Evolutionary conservation across 2,329 filamentous ascomycete species (phyloP).

Genomic region (Cladosporium sp.): DNA sequence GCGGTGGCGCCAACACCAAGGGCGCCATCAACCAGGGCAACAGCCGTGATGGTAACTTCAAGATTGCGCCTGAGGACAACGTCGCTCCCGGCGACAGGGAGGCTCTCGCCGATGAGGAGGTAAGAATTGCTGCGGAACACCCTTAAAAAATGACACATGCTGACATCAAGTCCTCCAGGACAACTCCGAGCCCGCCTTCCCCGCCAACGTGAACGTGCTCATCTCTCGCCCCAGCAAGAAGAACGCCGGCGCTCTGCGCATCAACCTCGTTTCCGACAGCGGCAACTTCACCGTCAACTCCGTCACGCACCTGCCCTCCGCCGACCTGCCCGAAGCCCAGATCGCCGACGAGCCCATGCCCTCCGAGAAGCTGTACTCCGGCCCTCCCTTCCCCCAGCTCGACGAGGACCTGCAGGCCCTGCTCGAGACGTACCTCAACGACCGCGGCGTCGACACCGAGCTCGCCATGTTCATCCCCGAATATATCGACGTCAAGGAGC

Average conservation of each 20-base stretch:
- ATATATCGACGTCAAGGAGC: slow-evolving; percentile 98
- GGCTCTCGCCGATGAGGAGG: slow-evolving; percentile 52
- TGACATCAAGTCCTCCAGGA: slow-evolving; percentile 28
- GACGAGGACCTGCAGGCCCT: slow-evolving; percentile 93
- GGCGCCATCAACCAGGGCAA: slow-evolving; percentile 52
- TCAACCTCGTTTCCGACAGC: slow-evolving; percentile 83
- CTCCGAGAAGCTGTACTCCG: slow-evolving; percentile 74
- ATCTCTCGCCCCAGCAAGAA: slow-evolving; percentile 77
- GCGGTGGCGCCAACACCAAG: slow-evolving; percentile 55
- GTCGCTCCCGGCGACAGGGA: slow-evolving; percentile 55
- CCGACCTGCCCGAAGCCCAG: slow-evolving; percentile 70
- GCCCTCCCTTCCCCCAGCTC: slow-evolving; percentile 87
- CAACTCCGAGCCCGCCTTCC: slow-evolving; percentile 47
- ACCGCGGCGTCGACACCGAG: slow-evolving; percentile 82
- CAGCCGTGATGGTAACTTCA: slow-evolving; percentile 48
- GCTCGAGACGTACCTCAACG: slow-evolving; percentile 90
- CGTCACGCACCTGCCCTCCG: slow-evolving; percentile 79
- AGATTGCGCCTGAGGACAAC: slow-evolving; percentile 53
- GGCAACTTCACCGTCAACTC: slow-evolving; percentile 85
- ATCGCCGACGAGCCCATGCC: slow-evolving; percentile 45
- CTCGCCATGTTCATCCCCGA: slow-evolving; percentile 90
- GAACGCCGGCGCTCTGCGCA: slow-evolving; percentile 71
- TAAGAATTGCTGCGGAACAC: slow-evolving; percentile 1
- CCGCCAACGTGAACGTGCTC: slow-evolving; percentile 78
- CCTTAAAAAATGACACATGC: slow-evolving; percentile 26